Evolutionary conservation across 306 rosid species (phyloP), one percentile per base, ranked within the genome.

Genomic region (Casuarina glauca): DNA sequence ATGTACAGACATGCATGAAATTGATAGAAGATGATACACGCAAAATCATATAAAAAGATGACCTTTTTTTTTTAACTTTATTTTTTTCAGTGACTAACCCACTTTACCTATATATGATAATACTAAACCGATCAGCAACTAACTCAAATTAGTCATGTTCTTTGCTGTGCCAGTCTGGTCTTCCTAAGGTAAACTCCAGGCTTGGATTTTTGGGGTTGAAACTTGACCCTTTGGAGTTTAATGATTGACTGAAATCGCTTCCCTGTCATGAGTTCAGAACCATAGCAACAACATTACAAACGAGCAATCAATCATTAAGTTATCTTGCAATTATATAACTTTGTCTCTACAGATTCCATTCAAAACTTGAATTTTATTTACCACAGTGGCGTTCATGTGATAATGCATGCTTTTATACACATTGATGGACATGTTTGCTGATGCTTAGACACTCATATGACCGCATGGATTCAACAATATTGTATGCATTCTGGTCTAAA

Each of bases 181-280:
- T 86, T 51, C 93, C 96, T 79, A 89, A 87, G 74, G 92, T 86
- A 77, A 93, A 84, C 82, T 91, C 98, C 85, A 88, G 85, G 86
- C 87, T 87, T 81, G 91, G 91, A 75, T 74, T 87, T 43, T 84
- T 82, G 49, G 76, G 77, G 4, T 85, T 85, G 39, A 78, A 53
- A 76, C 72, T 84, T 69, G 86, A 76, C 38, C 86, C 79, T 80
- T 72, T 78, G 71, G 75, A 88, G 70, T 80, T 84, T 76, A 81
- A 85, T 69, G 88, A 74, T 60, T 79, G 85, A 35, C 60, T 78
- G 46, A 42, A 87, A 42, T 83, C 79, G 72, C 63, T 86, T 81
- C 75, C 96, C 93, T 91, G 89, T 86, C 78, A 70, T 82, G 45
- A 80, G 35, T 6, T 41, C 20, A 36, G 8, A 45, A 15, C 46